Base-by-base conservation (phyloP, 805 yeast genomes). In the Kazachstania viticola region DNA sequence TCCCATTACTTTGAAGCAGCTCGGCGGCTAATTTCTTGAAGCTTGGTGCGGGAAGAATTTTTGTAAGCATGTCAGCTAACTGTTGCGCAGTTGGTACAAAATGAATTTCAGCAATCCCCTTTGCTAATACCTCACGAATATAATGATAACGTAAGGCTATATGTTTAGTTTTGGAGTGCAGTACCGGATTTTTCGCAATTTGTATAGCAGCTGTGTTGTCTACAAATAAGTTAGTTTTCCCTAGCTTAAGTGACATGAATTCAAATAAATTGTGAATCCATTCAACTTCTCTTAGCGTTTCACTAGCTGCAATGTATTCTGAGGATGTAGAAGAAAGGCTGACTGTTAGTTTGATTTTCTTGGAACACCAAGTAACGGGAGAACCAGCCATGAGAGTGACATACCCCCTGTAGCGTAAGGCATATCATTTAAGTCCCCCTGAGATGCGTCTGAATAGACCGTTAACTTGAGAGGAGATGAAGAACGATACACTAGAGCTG, bases 261-360 rank as follows among this genome's bases (percentile, higher is more conserved):
- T 30, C 12, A 7, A 34, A 21, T 7, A 41, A 11, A 11, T 38
- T 21, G 11, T 11, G 12, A 3, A 38, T 17, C 32, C 38, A 36
- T 22, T 24, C 19, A 1, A 26, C 16, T 31, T 39, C 41, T 21
- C 17, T 32, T 2, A 26, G 32, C 1, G 44, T 34, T 14, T 37
- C 35, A 29, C 36, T 33, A 1, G 30, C 38, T 2, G 34, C 35
- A 17, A 37, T 35, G 14, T 34, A 37, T 19, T 39, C 41, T 2
- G 35, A 33, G 22, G 35, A 36, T 1, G 38, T 37, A 5, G 37
- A 40, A 2, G 44, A 40, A 4, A 37, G 14, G 13, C 33, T 27
- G 4, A 35, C 32, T 8, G 32, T 34, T 49, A 55, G 19, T 35
- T 21, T 32, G 54, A 7, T 14, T 14, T 21, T n/a, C 13, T 50